phyloP scores from a whole-genome alignment of 257 asterid species.

The Ilex aquifolium region DNA sequence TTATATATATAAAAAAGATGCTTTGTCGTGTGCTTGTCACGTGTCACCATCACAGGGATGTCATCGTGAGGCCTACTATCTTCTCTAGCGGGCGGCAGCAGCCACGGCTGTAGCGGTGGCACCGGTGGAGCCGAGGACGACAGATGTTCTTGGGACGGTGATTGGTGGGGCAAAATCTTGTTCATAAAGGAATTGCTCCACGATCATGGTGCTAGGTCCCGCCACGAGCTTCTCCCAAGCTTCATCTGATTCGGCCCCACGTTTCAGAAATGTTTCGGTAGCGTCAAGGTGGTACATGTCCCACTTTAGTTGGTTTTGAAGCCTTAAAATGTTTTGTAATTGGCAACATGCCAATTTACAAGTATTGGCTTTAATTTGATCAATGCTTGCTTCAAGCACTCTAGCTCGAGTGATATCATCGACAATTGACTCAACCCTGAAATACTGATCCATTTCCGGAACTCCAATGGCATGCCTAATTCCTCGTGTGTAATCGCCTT shows the following conservation, averaged over 20 bases:
- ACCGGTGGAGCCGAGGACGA: constrained; percentile 19
- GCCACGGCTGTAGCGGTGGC: constrained; percentile 23
- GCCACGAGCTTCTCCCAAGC: constrained; percentile 64
- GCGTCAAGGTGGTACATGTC: constrained; percentile 57
- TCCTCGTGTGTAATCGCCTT: constrained; percentile 51
- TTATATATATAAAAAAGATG: neutral
- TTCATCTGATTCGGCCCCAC: constrained; percentile 35
- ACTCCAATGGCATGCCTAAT: constrained; percentile 71
- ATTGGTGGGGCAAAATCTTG: constrained; percentile 21
- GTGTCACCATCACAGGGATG: constrained; percentile 6
- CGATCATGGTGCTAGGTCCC: constrained; percentile 38
- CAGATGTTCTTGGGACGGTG: constrained; percentile 19
- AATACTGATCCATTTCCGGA: constrained; percentile 60
- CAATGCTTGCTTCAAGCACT: constrained; percentile 41
- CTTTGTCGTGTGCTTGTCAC: constrained; percentile 15
- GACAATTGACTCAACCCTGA: constrained; percentile 14
- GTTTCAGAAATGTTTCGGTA: constrained; percentile 55
- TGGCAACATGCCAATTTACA: constrained; percentile 47
- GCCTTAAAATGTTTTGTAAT: constrained; percentile 41
- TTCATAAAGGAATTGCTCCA: constrained; percentile 36
- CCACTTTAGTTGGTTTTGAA: constrained; percentile 42
- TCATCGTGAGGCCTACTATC: neutral
- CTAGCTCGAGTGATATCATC: constrained; percentile 14
- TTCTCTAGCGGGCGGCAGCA: constrained; percentile 36
- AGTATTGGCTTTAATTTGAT: constrained; percentile 53